Evolutionary conservation across 148 eudicot species (phyloP).

Genomic region (Spergularia marina): DNA sequence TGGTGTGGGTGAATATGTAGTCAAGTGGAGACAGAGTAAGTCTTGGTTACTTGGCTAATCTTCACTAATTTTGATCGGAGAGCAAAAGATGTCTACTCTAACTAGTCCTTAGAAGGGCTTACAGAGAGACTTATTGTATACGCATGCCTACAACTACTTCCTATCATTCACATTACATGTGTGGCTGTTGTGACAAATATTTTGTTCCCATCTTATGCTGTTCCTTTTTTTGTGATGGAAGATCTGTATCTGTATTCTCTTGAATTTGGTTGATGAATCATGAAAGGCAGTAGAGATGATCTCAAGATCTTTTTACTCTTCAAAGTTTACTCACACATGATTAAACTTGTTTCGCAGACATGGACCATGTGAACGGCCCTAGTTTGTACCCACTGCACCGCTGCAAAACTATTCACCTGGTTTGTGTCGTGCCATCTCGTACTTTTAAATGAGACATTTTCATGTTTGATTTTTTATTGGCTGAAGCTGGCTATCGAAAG

Average conservation of each 20-base stretch:
- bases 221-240: not conserved
- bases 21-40: no score
- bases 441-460: conserved; percentile 19
- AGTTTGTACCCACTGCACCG: conserved; percentile 75
- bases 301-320: not conserved
- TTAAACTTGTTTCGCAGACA: conserved; percentile 36
- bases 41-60: no score
- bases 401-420: conserved; percentile 90
- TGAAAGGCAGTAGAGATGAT: conserved; percentile 1
- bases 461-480: no score
- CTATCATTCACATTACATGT: not conserved
- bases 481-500: no score
- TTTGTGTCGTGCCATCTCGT: conserved; percentile 39
- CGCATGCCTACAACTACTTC: not conserved
- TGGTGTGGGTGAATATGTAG: no score
- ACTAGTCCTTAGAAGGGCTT: no score
- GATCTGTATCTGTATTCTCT: not conserved
- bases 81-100: no score
- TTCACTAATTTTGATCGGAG: no score
- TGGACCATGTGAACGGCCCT: conserved; percentile 56
- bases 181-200: not conserved
- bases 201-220: not conserved
- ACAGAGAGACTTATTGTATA: not conserved
- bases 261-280: not conserved
- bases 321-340: not conserved